phyloP scores from a whole-genome alignment of 176 grass and related monocot species.

The Oryza meyeriana region DNA sequence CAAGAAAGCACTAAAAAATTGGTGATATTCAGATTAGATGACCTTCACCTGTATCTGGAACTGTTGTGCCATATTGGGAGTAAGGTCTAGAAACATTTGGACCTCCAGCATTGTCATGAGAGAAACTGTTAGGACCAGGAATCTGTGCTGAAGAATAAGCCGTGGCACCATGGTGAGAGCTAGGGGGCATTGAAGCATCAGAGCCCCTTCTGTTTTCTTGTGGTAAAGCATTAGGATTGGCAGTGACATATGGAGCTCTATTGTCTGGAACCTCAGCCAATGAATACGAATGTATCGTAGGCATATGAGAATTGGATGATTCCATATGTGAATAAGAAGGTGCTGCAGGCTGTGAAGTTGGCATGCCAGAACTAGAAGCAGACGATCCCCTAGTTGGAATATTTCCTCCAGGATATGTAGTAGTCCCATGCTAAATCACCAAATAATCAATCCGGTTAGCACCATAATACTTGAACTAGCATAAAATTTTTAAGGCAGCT shows the following conservation, averaged over 20 bases:
- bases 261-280: conserved; percentile 22
- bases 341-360: conserved; percentile 28
- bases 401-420: conserved; percentile 54
- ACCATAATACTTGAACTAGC: background rate
- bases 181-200: conserved; percentile 35
- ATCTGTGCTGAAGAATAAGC: conserved; percentile 31
- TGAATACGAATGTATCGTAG: conserved; percentile 18
- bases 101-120: conserved; percentile 33
- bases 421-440: conserved; percentile 51
- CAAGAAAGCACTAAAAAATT: conserved; percentile 16
- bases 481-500: background rate
- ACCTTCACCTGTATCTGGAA: conserved; percentile 31
- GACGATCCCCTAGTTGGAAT: conserved; percentile 39
- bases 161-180: conserved; percentile 25
- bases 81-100: conserved; percentile 34
- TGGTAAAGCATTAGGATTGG: conserved; percentile 23
- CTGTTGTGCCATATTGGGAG: conserved; percentile 27
- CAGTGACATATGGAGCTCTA: background rate
- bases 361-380: conserved; percentile 37
- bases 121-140: conserved; percentile 28
- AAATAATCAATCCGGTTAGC: conserved; percentile 32
- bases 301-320: conserved; percentile 16
- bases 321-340: conserved; percentile 28
- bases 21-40: conserved; percentile 1
- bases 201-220: conserved; percentile 27